Percentiles rank a stretch among this genome's conserved stretches.
phyloP scores from a whole-genome alignment of 2,329 filamentous ascomycete species.

The Graphilbum sp. region DNA sequence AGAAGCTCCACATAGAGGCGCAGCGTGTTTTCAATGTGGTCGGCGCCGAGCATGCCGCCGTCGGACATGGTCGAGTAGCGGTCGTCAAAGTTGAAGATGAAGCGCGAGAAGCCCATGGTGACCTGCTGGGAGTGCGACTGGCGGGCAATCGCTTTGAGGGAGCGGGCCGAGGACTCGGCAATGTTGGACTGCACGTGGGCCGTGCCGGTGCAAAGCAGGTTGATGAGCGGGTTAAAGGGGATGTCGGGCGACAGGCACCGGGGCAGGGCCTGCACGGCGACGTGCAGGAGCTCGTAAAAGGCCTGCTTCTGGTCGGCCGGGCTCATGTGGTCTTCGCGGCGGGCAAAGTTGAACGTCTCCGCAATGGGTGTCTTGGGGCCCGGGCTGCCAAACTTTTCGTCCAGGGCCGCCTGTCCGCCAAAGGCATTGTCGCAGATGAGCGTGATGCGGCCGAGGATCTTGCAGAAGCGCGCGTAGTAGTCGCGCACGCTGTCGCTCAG shows the following conservation, averaged over 20 bases:
- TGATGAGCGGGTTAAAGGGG: slow-evolving; percentile 84
- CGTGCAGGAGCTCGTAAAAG: slow-evolving; percentile 89
- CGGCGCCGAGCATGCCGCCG: slow-evolving; percentile 84
- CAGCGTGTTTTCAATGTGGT: slow-evolving; percentile 87
- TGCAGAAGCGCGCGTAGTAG: slow-evolving; percentile 82
- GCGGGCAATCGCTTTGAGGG: slow-evolving; percentile 84
- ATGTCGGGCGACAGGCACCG: slow-evolving; percentile 86
- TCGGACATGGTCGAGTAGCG: slow-evolving; percentile 96
- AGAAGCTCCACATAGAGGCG: slow-evolving; percentile 85
- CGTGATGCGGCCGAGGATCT: slow-evolving; percentile 88
- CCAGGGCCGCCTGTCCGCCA: slow-evolving; percentile 83
- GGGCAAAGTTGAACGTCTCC: slow-evolving; percentile 81
- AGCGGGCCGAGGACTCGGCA: slow-evolving; percentile 79
- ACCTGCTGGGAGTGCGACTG: slow-evolving; percentile 91
- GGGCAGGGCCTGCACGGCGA: slow-evolving; percentile 86
- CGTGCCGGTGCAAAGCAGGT: slow-evolving; percentile 87
- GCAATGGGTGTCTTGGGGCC: slow-evolving; percentile 89
- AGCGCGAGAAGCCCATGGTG: slow-evolving; percentile 87
- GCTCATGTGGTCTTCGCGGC: slow-evolving; percentile 61
- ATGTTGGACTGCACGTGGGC: slow-evolving; percentile 90
- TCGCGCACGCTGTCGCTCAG: slow-evolving; percentile 66
- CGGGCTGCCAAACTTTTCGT: slow-evolving; percentile 81
- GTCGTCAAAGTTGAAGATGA: slow-evolving; percentile 98
- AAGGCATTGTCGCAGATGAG: slow-evolving; percentile 95
- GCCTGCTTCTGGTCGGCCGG: slow-evolving; percentile 74